A percentile compares a stretch with the other conserved stretches of the same genome.
These are phyloP conservation scores for Beauveria australis DNA, from an alignment of 2,329 filamentous ascomycete genomes.

Conservation along the genomic window DNA sequence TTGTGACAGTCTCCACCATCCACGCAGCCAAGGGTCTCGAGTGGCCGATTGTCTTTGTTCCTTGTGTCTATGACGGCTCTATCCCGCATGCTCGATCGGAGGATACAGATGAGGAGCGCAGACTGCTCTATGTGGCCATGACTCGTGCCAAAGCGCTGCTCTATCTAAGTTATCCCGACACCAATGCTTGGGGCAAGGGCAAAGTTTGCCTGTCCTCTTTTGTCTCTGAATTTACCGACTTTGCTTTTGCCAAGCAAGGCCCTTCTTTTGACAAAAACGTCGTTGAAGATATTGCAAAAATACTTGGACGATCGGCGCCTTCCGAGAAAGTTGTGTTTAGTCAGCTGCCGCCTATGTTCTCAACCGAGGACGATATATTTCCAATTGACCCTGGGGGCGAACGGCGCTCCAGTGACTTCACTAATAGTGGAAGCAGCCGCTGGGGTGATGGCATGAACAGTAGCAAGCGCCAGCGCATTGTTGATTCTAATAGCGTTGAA, in stretches of 20 bases:
- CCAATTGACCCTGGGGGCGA: constrained; percentile 52
- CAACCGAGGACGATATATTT: constrained; percentile 59
- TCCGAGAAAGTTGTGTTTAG: constrained; percentile 45
- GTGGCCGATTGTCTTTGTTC: constrained; percentile 93
- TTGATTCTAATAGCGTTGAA: constrained; percentile 19
- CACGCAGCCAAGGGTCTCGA: constrained; percentile 94
- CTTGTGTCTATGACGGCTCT: constrained; percentile 79
- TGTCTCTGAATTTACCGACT: constrained; percentile 41
- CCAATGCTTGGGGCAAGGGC: constrained; percentile 49
- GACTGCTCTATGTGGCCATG: constrained; percentile 93
- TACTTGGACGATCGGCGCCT: constrained; percentile 58
- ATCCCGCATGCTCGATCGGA: constrained; percentile 85
- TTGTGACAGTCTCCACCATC: constrained; percentile 90
- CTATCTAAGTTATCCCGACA: constrained; percentile 73
- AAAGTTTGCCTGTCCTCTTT: constrained; percentile 66
- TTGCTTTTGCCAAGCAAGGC: constrained; percentile 49
- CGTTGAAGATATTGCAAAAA: constrained; percentile 60
- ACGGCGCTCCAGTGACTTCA: constrained; percentile 13
- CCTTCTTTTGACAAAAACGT: constrained; percentile 58
- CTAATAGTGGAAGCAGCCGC: constrained; percentile 20
- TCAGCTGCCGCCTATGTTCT: constrained; percentile 43
- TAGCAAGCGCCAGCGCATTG: constrained; percentile 23
- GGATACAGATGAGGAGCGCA: constrained; percentile 77
- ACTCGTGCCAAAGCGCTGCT: constrained; percentile 80
- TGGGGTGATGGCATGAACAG: constrained; percentile 14